These are phyloP conservation scores for Dujonia santamariae DNA, from an alignment of 1,139 yeast genomes.

Conservation along the genomic window DNA sequence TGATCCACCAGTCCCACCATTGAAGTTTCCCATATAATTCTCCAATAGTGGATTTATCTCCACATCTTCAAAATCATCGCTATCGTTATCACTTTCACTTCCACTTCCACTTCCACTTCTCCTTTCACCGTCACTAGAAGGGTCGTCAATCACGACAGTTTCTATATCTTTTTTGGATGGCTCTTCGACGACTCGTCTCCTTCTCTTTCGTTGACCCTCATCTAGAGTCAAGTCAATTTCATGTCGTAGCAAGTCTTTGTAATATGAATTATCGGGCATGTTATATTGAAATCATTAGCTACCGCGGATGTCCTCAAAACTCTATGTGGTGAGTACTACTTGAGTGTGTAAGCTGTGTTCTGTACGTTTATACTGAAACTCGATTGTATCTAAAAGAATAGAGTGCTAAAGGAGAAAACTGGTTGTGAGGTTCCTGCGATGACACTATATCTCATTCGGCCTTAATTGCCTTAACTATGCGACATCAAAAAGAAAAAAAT, in stretches of 20 bases:
- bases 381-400: too few relatives aligned
- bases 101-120: neutral
- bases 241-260: neutral
- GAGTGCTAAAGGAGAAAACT: too few relatives aligned
- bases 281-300: neutral
- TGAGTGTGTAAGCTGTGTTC: too few relatives aligned
- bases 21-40: neutral
- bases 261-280: too few relatives aligned
- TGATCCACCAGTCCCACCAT: too few relatives aligned
- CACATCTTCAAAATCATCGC: conserved; percentile 29
- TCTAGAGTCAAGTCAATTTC: neutral
- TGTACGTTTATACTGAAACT: too few relatives aligned
- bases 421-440: too few relatives aligned
- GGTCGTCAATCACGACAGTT: neutral
- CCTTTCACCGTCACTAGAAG: conserved; percentile 1
- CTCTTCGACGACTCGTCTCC: conserved; percentile 1
- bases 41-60: conserved; percentile 18
- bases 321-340: too few relatives aligned
- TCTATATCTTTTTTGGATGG: neutral
- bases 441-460: too few relatives aligned
- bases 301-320: neutral
- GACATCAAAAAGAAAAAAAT: too few relatives aligned
- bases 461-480: too few relatives aligned
- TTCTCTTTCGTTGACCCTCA: neutral
- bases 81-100: neutral